Base-by-base conservation (phyloP, 306 rosid genomes). In the Sphenostylis stenocarpa region DNA sequence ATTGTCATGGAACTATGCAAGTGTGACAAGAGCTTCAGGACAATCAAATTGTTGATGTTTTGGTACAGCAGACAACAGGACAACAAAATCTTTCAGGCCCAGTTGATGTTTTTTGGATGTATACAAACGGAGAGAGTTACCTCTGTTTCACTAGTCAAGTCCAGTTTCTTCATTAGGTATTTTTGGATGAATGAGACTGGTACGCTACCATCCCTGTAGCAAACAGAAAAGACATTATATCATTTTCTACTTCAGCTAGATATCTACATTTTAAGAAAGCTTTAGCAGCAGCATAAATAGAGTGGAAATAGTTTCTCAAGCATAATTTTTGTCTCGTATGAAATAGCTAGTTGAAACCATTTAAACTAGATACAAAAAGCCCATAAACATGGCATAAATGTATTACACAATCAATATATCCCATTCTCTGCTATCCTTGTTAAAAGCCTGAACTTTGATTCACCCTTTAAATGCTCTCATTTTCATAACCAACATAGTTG, bases 131-230 rank as follows among this genome's bases (percentile, higher is more conserved):
- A 29, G 26, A 53, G 49, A 49, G 17, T 81, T 81, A 95, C 99
- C 93, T 95, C 97, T 1, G 91, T 67, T 90, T 90, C 97, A 16
- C 72, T 88, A 51, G 81, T 67, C 72, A 95, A 90, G 23, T 92
- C 88, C 19, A 95, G 84, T 81, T 95, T 95, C 89, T 70, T 87
- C 92, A 87, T 81, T 9, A 95, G 76, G 82, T 92, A 91, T 81
- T 92, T 91, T 72, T 95, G 97, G 85, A 92, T 83, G 61, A 80
- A 88, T 0, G 94, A 90, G 41, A 90, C 96, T 5, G 97, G 92
- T 51, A 88, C 72, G 72, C 80, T 91, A 79, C 97, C 94, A 85
- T 95, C 90, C 91, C 99, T 95, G 87, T 48, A 39, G 76, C 69
- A 79, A 80, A 73, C 39, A 75, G 28, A 57, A 73, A 67, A 34